These are phyloP conservation scores for Anthracocystis walkeri DNA, from an alignment of 1,284 basidiomycete genomes.

Conservation along the genomic window DNA sequence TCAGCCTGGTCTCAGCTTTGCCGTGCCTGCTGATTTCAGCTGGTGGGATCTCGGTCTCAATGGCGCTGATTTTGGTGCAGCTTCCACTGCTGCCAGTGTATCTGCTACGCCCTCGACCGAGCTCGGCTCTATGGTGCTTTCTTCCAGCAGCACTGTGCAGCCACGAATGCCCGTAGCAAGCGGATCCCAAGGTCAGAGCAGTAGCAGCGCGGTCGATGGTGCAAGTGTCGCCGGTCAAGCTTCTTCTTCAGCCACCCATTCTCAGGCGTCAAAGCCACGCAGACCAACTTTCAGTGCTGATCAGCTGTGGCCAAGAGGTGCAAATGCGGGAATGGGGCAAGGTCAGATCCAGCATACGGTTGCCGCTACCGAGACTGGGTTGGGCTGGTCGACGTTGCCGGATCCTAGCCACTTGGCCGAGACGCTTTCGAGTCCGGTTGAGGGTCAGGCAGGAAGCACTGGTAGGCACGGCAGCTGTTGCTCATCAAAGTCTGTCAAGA, in stretches of 20 bases:
- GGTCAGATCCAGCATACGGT: conserved; percentile 50
- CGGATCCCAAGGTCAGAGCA: not conserved
- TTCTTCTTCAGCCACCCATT: not conserved
- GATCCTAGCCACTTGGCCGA: conserved; percentile 6
- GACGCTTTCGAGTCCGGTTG: conserved; percentile 18
- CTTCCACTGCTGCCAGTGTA: conserved; percentile 18
- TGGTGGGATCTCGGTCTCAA: conserved; percentile 66
- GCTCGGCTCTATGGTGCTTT: conserved; percentile 12
- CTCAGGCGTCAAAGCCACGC: not conserved
- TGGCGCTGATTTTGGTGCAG: conserved; percentile 16
- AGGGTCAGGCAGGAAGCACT: not conserved
- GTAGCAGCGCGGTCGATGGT: not conserved
- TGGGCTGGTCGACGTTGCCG: conserved; percentile 47
- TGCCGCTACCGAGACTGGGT: conserved; percentile 39
- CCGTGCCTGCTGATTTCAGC: conserved; percentile 66
- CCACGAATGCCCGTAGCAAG: not conserved
- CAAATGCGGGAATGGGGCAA: conserved; percentile 49
- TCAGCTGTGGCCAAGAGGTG: conserved; percentile 47
- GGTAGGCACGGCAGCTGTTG: conserved; percentile 24
- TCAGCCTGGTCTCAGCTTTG: conserved; percentile 60
- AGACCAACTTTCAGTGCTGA: conserved; percentile 27
- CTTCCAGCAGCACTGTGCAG: not conserved
- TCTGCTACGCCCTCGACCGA: conserved; percentile 27
- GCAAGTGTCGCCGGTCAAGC: not conserved
- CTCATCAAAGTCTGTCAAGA: conserved; percentile 15